Base-by-base conservation (phyloP, 129 eudicot genomes). In the Ambrosia trifida region DNA sequence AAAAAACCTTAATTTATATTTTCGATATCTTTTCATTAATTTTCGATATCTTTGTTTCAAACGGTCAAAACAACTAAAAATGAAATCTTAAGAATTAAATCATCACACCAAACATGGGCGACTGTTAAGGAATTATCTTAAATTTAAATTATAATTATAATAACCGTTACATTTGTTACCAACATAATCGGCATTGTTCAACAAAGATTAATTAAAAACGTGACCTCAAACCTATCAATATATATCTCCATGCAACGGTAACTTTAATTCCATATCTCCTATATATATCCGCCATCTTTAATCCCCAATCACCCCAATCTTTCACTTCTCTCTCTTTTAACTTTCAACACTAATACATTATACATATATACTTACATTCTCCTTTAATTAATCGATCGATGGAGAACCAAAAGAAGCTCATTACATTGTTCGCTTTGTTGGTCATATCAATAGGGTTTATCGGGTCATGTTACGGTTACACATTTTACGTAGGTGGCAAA, bases 401-500 rank as follows among this genome's bases (percentile, higher is more conserved):
- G 79, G 80, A 36, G 6, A 28, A 45, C 57, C 66, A 53, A 33
- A 46, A 32, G 47, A 59, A 59, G 60, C 61, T 56, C 64, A 40
- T 76, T 36, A 24, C 69, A 76, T 67, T 62, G 63, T 63, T 64
- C 4, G 47, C 45, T 52, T 77, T 65, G 35, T 54, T 54, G 45
- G 45, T 75, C 28, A 46, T 76, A 28, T 56, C 66, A 13, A n/a
- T 59, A 49, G 59, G 78, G 5, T 70, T 81, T 9, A n/a, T 74
- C 5, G 61, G 40, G 7, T 64, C 78, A 28, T 82, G 78, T 46
- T 31, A 79, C 6, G 83, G 84, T 50, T 36, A 46, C 68, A 80
- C 76, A 12, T 84, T 79, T 65, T 24, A 68, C 24, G 91, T 84
- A 3, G 91, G 91, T 77, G 92, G 86, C 11, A 85, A 80, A 69